phyloP scores from a whole-genome alignment of 176 grass and related monocot species.

The Typha latifolia region DNA sequence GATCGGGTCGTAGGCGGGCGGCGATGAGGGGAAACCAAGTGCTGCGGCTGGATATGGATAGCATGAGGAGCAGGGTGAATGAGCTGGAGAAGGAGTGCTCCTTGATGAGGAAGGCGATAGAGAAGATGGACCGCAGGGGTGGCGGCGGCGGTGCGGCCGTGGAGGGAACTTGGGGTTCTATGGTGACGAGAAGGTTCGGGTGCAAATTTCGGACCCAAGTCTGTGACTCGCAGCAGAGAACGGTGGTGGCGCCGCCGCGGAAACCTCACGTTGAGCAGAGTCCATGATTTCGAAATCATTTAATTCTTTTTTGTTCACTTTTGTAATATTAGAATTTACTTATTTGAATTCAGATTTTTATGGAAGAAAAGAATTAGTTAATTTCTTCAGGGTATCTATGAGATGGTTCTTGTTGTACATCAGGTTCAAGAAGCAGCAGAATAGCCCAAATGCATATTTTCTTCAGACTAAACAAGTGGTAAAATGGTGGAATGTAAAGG shows the following conservation, averaged over 20 bases:
- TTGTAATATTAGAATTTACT: slow-evolving; percentile 28
- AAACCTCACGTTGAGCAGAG: neutral
- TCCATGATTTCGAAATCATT: neutral
- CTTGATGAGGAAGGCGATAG: neutral
- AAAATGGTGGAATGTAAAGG: too few relatives aligned
- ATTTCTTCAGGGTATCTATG: neutral
- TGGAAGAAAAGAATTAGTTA: neutral
- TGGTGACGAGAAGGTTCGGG: neutral
- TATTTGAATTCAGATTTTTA: neutral
- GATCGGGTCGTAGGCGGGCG: neutral
- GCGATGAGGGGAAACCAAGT: neutral
- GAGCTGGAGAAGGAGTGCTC: slow-evolving; percentile 4
- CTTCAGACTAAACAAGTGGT: too few relatives aligned
- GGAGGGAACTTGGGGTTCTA: neutral
- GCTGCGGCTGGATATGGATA: too few relatives aligned
- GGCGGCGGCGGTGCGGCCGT: neutral
- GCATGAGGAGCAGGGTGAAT: neutral
- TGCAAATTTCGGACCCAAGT: slow-evolving; percentile 1
- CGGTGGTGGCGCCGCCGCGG: slow-evolving; percentile 1
- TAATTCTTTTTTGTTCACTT: slow-evolving; percentile 39
- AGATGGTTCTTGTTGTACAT: neutral
- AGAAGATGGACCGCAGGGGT: neutral
- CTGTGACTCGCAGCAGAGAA: slow-evolving; percentile 1
- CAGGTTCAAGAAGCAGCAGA: neutral
- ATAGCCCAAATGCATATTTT: neutral